Evolutionary conservation across 441 rosid species (phyloP), one percentile per base, ranked within the genome.

Genomic region (California macrophylla): DNA sequence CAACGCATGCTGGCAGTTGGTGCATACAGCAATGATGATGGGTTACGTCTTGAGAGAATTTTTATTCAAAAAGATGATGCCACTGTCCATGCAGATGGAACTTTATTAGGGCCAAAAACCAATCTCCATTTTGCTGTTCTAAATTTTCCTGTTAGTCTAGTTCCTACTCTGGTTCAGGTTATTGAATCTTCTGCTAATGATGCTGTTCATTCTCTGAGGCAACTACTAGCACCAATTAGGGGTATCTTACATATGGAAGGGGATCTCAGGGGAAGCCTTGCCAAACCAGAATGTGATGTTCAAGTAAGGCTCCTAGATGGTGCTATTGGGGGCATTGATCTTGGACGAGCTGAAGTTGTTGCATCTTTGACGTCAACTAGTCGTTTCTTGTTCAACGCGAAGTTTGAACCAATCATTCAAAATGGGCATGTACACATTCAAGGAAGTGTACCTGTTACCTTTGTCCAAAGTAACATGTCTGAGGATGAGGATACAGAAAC

Each of bases 171-270:
- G 68, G 89, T 92, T 74, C 98, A 89, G 80, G 87, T 95, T 69
- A 84, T 95, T 80, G 98, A 90, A 84, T 90, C 99, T 71, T 90
- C 98, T 68, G 95, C 96, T 79, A 81, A 82, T 67, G 95, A 87
- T 71, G 84, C 82, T 60, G 88, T 90, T 79, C 93, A 87, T 83
- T 87, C 97, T 76, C 83, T 95, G 81, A 82, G 91, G 80, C 90
- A 95, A 85, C 80, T 90, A 58, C 68, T 92, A 66, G 89, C 98
- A 60, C 99, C 98, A 60, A 89, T 95, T 75, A 89, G 83, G 80
- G 99, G 99, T 60, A 90, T 92, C 79, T 74, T 95, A 76, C 96
- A 95, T 81, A 92, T 90, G 96, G 99, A 95, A 84, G 99, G 99
- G 68, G 99, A 95, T 85, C 93, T 95, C 36, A 87, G 99, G 81